Evolutionary conservation across 2,329 filamentous ascomycete species (phyloP), one percentile per base, ranked within the genome.

Genomic region (Cladophialophora yegresii): DNA sequence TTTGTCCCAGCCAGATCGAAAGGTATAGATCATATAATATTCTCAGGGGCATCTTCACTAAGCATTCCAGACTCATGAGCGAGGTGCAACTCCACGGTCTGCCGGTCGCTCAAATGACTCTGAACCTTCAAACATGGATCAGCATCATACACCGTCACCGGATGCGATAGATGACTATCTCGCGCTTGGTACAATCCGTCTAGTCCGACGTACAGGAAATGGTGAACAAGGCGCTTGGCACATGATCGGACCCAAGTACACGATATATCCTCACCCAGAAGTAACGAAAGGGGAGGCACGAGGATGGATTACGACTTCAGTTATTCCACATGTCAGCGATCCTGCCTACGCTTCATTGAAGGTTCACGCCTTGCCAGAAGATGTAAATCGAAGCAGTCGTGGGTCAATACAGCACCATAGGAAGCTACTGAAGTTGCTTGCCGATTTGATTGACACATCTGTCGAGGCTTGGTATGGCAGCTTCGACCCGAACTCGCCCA

Each of bases 361-460:
- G 20, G 65, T 82, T 1, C 80, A 77, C 65, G 72, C 79, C 4
- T 66, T 81, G 9, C 77, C 79, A 2, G 75, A 78, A 49, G 76
- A 80, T 70, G 71, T 76, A 40, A 74, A 74, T 12, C 73, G 76
- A 54, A 68, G 71, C 30, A 69, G 76, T 32, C 72, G 76, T n/a
- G 74, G 76, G 8, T 74, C 73, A 20, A 75, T 73, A 50, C 65
- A 65, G 26, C 63, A 72, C 20, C 67, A 79, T 53, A 75, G 74
- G 57, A 73, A 73, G 40, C 72, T 75, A 16, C 69, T 81, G 36
- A 79, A 75, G 68, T 50, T 69, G 4, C 67, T 82, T 40, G 77
- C 81, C 72, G 70, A 75, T 2, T 76, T 70, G 53, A 65, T 81
- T 26, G 79, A 82, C 67, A 70, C 61, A 20, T 78, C 78, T 1